Percentiles rank a stretch among this genome's conserved stretches.
Evolutionary conservation across 768 basidiomycete genomes (phyloP).

Genomic region (Tricholoma sp.): DNA sequence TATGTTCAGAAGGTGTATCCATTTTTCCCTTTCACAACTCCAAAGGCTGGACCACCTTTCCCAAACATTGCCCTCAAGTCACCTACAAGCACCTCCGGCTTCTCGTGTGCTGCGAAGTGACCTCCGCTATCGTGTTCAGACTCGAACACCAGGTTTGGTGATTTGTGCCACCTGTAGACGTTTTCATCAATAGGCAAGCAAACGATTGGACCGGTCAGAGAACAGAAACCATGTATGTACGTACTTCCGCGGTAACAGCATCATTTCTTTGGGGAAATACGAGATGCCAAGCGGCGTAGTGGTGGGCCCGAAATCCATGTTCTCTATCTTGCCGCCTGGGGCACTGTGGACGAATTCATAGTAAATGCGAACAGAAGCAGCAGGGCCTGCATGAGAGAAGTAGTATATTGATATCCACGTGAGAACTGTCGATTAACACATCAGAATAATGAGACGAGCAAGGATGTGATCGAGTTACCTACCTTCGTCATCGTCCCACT

Average conservation of each 20-base stretch:
- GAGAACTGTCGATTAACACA: constrained; percentile 32
- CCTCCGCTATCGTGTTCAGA: constrained; percentile 41
- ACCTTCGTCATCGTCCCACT: constrained; percentile 58
- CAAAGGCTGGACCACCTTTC: constrained; percentile 33
- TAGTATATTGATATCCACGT: constrained; percentile 60
- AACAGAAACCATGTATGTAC: constrained; percentile 5
- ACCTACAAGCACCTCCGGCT: constrained; percentile 31
- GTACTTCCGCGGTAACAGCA: constrained; percentile 24
- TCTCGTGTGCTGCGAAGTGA: constrained; percentile 42
- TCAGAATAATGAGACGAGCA: too few species aligned
- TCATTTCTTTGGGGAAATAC: constrained; percentile 46
- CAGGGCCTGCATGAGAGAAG: constrained; percentile 55
- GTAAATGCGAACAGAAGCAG: constrained; percentile 55
- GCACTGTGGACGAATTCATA: constrained; percentile 32
- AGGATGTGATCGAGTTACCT: background rate
- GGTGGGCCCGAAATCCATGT: constrained; percentile 3
- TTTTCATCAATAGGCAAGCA: background rate
- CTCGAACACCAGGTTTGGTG: constrained; percentile 38
- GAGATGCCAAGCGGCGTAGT: constrained; percentile 45
- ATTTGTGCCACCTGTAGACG: constrained; percentile 35
- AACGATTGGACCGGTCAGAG: background rate
- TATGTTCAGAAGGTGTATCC: constrained; percentile 19
- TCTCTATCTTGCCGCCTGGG: background rate
- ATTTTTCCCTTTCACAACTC: constrained; percentile 27
- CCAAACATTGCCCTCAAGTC: constrained; percentile 44